Evolutionary conservation across 2,329 filamentous ascomycete genomes (phyloP).

Genomic region (Metarhizium sp.): DNA sequence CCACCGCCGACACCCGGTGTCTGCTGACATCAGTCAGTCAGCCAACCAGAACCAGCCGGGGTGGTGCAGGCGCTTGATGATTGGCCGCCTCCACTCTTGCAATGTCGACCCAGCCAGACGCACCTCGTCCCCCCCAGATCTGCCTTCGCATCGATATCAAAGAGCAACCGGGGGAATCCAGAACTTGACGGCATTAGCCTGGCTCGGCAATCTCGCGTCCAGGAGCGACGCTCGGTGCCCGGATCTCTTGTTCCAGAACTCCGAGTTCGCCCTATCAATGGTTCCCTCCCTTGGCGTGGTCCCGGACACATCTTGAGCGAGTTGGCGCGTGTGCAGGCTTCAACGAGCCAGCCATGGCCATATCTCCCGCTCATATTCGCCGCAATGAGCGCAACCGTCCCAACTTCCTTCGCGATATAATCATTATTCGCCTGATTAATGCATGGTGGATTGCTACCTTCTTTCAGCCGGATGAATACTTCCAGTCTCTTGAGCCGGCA

Average conservation of each 20-base stretch:
- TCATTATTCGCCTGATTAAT: constrained; percentile 72
- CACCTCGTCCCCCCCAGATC: not conserved
- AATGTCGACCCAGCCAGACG: not conserved
- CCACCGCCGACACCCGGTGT: not conserved
- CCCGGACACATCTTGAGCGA: not conserved
- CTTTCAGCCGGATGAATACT: constrained; percentile 98
- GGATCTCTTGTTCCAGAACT: not conserved
- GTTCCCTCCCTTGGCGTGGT: not conserved
- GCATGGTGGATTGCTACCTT: constrained; percentile 74
- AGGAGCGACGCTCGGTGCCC: too few species aligned
- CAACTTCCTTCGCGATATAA: constrained; percentile 25
- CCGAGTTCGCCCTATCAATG: not conserved
- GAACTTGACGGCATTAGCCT: not conserved
- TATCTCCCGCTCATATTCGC: constrained; percentile 9
- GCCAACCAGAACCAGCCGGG: not conserved
- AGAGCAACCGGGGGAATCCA: not conserved
- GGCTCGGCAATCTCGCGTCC: not conserved
- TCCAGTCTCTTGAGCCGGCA: constrained; percentile 88
- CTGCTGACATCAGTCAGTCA: not conserved
- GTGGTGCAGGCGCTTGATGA: not conserved
- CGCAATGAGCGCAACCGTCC: constrained; percentile 11
- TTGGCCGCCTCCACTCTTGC: not conserved
- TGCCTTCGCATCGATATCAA: too few species aligned
- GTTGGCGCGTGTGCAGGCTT: not conserved
- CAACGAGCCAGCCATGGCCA: constrained; percentile 7